Evolutionary conservation across 441 rosid genomes (phyloP).

Genomic region (Adansonia grandidieri): DNA sequence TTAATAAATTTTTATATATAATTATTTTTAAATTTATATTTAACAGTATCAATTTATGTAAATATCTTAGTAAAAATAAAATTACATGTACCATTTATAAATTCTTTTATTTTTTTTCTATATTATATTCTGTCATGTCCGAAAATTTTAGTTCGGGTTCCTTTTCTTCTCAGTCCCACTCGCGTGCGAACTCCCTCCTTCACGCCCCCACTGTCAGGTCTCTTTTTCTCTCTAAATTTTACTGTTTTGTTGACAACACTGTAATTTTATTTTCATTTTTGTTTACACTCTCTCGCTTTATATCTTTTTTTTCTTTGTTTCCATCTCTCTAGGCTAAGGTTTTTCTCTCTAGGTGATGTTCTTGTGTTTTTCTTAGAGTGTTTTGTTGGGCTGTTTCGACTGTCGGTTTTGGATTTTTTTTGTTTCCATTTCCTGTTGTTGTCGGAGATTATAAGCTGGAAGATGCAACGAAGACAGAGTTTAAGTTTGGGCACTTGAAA

Average conservation of each 20-base stretch:
- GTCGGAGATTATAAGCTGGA: background rate
- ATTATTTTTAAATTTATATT: too few species aligned
- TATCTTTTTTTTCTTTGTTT: background rate
- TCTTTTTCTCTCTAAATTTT: too few species aligned
- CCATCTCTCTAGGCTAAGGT: background rate
- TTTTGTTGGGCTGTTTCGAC: conserved; percentile 27
- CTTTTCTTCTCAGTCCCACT: too few species aligned
- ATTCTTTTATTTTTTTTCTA: too few species aligned
- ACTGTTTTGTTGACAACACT: conserved; percentile 4
- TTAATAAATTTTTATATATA: too few species aligned
- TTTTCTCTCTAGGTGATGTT: background rate
- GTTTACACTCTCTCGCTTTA: background rate
- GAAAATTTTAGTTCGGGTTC: too few species aligned
- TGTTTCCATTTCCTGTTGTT: conserved; percentile 5
- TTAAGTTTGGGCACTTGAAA: conserved; percentile 33
- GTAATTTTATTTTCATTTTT: background rate
- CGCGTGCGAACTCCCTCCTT: too few species aligned
- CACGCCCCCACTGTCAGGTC: too few species aligned
- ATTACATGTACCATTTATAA: too few species aligned
- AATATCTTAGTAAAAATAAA: too few species aligned
- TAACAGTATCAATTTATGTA: too few species aligned
- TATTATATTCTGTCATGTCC: too few species aligned
- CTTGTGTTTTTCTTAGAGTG: background rate
- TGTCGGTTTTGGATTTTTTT: conserved; percentile 26
- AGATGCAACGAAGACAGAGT: conserved; percentile 37